Evolutionary conservation across 441 rosid species (phyloP).

Genomic region (Melianthus villosus): DNA sequence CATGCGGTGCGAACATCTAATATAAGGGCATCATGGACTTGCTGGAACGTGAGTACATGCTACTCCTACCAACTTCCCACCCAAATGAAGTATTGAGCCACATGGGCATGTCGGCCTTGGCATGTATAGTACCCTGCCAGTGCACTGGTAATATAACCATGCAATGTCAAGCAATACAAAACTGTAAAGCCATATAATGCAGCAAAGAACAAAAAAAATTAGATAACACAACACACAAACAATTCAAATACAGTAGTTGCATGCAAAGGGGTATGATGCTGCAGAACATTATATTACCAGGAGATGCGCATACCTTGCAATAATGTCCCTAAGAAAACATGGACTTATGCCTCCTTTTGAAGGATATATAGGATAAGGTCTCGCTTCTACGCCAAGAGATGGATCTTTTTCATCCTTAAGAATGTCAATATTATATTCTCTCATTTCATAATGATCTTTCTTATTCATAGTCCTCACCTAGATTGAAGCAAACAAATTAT

Average conservation of each 20-base stretch:
- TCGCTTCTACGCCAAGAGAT: constrained; percentile 34
- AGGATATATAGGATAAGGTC: constrained; percentile 89
- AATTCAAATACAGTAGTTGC: no score
- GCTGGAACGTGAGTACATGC: no score
- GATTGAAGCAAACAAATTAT: no score
- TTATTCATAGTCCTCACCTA: constrained; percentile 44
- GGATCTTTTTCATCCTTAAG: constrained; percentile 58
- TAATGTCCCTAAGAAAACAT: constrained; percentile 41
- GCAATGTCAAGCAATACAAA: constrained; percentile 3
- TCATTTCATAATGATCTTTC: constrained; percentile 74
- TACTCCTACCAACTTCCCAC: no score
- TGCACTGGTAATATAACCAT: background rate
- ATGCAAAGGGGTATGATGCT: no score
- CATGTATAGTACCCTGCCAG: background rate
- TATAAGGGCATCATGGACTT: no score
- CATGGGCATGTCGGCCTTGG: background rate
- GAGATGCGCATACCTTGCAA: constrained; percentile 42
- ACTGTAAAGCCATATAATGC: no score
- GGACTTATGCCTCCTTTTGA: constrained; percentile 81
- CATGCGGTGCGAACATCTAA: no score
- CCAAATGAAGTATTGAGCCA: background rate
- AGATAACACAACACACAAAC: no score
- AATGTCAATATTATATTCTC: constrained; percentile 67
- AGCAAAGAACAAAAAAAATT: no score
- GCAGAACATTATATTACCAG: no score